Evolutionary conservation across 2,329 filamentous ascomycete genomes (phyloP).

Genomic region (Monilinia fructigena): DNA sequence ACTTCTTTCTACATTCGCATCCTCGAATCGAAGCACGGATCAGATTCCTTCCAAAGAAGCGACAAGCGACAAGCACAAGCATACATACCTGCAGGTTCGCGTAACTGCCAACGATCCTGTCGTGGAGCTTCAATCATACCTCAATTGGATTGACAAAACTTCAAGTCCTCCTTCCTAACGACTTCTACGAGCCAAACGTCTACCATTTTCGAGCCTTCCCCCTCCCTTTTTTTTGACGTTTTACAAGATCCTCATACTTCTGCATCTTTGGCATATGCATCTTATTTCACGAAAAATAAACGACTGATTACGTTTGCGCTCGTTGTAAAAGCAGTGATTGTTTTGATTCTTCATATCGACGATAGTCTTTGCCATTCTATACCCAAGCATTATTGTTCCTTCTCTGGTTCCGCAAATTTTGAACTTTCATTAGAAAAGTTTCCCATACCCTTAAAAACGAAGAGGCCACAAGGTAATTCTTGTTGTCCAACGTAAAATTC

Average conservation of each 20-base stretch:
- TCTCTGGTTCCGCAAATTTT: neutral
- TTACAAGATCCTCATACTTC: slow-evolving; percentile 35
- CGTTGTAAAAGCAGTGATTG: slow-evolving; percentile 31
- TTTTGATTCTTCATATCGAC: slow-evolving; percentile 22
- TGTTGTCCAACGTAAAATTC: slow-evolving; percentile 21
- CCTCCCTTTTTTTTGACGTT: slow-evolving; percentile 28
- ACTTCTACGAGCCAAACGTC: slow-evolving; percentile 47
- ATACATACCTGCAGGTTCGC: slow-evolving; percentile 42
- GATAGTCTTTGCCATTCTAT: slow-evolving; percentile 25
- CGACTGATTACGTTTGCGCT: slow-evolving; percentile 32
- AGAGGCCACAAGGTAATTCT: slow-evolving; percentile 21
- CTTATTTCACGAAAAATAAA: slow-evolving; percentile 35
- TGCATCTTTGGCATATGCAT: slow-evolving; percentile 33
- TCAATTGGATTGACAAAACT: slow-evolving; percentile 39
- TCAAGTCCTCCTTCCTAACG: slow-evolving; percentile 42
- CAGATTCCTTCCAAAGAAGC: slow-evolving; percentile 35
- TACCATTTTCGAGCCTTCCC: slow-evolving; percentile 31
- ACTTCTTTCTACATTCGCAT: slow-evolving; percentile 32
- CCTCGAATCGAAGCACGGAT: slow-evolving; percentile 39
- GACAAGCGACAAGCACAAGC: slow-evolving; percentile 39
- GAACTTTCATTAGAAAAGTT: slow-evolving; percentile 9
- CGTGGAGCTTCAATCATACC: slow-evolving; percentile 40
- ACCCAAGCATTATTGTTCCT: slow-evolving; percentile 26
- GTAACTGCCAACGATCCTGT: slow-evolving; percentile 37
- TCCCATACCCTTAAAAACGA: slow-evolving; percentile 1